Evolutionary conservation across 345 rosid species (phyloP), one percentile per base, ranked within the genome.

Genomic region (Physaria fendleri): DNA sequence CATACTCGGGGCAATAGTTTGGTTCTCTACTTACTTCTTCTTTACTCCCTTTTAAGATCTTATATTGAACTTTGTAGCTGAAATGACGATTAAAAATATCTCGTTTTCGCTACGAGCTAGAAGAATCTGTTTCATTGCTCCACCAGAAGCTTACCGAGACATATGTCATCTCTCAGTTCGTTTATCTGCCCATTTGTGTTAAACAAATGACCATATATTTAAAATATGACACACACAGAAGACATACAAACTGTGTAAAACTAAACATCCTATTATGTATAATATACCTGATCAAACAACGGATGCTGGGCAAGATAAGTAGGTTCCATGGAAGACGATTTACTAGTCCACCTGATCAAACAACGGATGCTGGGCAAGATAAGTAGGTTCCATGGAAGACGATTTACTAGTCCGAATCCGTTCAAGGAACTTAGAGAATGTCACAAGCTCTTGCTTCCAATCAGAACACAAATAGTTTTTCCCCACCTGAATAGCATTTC

Each of bases 381-480:
- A 93, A 10, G 99, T 82, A 21, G 79, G 90, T 32, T 35, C 75
- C 46, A 62, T 29, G 45, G 79, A 63, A 61, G 85, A 71, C 48
- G 72, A 62, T 54, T 54, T 72, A n/a, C 62, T 68, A 35, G 83
- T 76, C 28, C 64, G 89, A 34, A 85, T 75, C 75, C 94, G 81
- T 66, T 89, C 90, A 42, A 93, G 95, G 67, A 93, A 89, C 74
- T 89, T 72, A 29, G 95, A 82, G 76, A 93, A 87, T 2, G 94
- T 80, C 72, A 93, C 87, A 37, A 93, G 95, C 72, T 93, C 99
- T 72, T 89, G 99, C 79, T 89, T 93, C 99, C 99, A 93, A 18
- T 89, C 95, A 47, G 81, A 66, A 68, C 94, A 85, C 48, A 93
- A 69, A 77, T 87, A 93, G 74, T 89, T 93, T 72, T 78, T 89